These are phyloP conservation scores for Aspergillus fumigatiaffinis DNA, from an alignment of 2,329 filamentous ascomycete genomes.

Conservation along the genomic window DNA sequence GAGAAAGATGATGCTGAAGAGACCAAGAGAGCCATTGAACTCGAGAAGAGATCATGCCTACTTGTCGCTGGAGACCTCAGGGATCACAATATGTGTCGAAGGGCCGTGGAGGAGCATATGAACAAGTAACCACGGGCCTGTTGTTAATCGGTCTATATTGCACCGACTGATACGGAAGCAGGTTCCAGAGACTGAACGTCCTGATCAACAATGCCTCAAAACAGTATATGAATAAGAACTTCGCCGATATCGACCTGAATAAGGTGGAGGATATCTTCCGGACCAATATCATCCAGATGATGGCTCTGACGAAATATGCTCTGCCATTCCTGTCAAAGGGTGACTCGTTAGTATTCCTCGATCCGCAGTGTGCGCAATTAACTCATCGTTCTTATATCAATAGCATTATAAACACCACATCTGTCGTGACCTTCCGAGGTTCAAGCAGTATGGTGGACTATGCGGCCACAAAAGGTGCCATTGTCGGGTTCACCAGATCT, in stretches of 20 bases:
- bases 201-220: slow-evolving; percentile 59
- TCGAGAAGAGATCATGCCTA: slow-evolving; percentile 47
- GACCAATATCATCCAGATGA: slow-evolving; percentile 56
- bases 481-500: slow-evolving; percentile 53
- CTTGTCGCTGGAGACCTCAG: slow-evolving; percentile 49
- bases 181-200: slow-evolving; percentile 39
- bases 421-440: slow-evolving; percentile 53
- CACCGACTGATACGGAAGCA: background rate
- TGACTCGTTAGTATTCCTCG: slow-evolving; percentile 34
- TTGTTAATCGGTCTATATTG: background rate
- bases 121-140: slow-evolving; percentile 34
- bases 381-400: background rate
- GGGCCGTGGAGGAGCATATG: slow-evolving; percentile 52
- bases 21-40: slow-evolving; percentile 51
- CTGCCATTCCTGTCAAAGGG: slow-evolving; percentile 54
- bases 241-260: slow-evolving; percentile 53
- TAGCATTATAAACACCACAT: slow-evolving; percentile 56
- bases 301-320: slow-evolving; percentile 57
- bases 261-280: slow-evolving; percentile 55
- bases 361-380: background rate
- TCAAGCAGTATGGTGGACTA: slow-evolving; percentile 53
- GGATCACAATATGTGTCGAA: slow-evolving; percentile 48
- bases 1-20: slow-evolving; percentile 55
- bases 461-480: slow-evolving; percentile 55
- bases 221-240: slow-evolving; percentile 52